Evolutionary conservation across 2,329 filamentous ascomycete genomes (phyloP), one percentile per base, ranked within the genome.

Genomic region (Raffaelea ambrosiae): DNA sequence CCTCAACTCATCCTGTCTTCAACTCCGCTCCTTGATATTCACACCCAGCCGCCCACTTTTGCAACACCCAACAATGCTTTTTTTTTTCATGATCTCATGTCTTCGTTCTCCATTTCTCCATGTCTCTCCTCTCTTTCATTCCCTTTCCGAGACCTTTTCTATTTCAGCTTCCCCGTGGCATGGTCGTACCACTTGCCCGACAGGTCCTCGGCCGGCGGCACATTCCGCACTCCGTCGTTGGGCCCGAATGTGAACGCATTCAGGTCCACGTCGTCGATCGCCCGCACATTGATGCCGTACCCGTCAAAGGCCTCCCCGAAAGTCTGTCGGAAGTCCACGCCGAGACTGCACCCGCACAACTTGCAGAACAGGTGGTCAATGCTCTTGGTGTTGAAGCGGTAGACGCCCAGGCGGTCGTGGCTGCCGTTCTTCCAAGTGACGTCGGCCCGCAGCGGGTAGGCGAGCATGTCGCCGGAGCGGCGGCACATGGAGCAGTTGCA

Each of bases 401-500:
- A 71, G 22, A 53, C 53, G 33, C 57, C 54, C 54, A 63, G 64
- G 36, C 61, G 59, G 44, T 57, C 54, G 41, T 59, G 63, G n/a
- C 65, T 62, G 53, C 69, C 63, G 50, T 71, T 46, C 39, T 22
- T 39, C 67, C 69, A 73, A 11, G 55, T 58, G 40, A 73, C 64
- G 33, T 70, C 57, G 3, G 62, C 56, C 35, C 67, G 63, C 2
- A 52, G 23, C 10, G 68, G 66, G 52, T 73, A 74, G 40, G 76
- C 63, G 23, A 77, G 63, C 21, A 77, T 61, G 50, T 76, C 76
- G 0, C 74, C 75, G 33, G 70, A 66, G n/a, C 71, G 65, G 1
- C 61, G 58, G 56, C 74, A 78, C 49, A 71, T 70, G 33, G 74
- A 77, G 59, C 76, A 79, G 55, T 70, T 74, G 64, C 76, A 79